Conservation (phyloP, 176 grass and related monocot species). For the Carex cristatella region DNA sequence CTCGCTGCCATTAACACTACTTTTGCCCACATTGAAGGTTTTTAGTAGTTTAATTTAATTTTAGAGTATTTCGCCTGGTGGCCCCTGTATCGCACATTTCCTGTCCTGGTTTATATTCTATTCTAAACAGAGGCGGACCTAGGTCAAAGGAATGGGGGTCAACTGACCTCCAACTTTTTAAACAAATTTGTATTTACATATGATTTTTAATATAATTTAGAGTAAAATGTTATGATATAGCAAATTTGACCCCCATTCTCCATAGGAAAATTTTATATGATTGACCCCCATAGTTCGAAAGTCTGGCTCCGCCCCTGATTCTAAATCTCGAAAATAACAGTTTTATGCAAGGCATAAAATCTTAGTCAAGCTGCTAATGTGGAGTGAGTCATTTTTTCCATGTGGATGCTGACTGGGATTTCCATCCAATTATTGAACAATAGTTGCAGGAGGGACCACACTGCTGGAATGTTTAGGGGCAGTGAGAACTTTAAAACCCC, state of each 20-base stretch:
- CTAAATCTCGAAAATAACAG: neutral
- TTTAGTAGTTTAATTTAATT: neutral
- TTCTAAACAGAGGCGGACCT: no score
- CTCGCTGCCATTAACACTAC: conserved; percentile 81
- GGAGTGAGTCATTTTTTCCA: conserved; percentile 4
- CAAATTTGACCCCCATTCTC: no score
- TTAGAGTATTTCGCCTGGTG: neutral
- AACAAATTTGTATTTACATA: no score
- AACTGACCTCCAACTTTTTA: no score
- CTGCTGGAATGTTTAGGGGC: conserved; percentile 3
- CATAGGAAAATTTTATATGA: no score
- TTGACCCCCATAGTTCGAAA: no score
- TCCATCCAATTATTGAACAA: neutral
- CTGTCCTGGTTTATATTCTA: neutral
- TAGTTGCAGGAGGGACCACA: neutral
- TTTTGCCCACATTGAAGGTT: conserved; percentile 94
- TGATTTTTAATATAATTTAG: no score
- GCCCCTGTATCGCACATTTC: neutral
- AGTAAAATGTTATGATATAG: no score
- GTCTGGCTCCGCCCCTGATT: neutral
- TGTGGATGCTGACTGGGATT: neutral
- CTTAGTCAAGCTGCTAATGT: neutral
- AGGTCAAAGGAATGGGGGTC: no score
- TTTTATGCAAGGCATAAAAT: neutral
- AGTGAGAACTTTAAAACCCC: neutral